phyloP scores from a whole-genome alignment of 225 moss, liverwort and hornwort genomes.

The Pleurozium schreberi region DNA sequence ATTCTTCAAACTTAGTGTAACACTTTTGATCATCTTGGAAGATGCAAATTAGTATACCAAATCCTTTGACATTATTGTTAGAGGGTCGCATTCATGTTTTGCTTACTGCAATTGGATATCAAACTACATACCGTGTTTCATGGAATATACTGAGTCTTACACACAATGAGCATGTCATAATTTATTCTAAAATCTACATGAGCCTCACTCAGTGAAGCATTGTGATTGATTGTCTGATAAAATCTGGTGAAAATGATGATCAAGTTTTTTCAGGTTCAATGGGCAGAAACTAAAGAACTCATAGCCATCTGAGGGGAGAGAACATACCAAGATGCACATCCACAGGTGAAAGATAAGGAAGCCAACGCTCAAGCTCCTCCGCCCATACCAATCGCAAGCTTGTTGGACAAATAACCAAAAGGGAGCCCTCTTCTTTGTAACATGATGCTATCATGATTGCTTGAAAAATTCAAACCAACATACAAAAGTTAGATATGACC shows the following conservation, averaged over 20 bases:
- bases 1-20: background rate
- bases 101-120: background rate
- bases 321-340: slow-evolving; percentile 54
- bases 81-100: background rate
- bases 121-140: background rate
- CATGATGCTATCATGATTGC: slow-evolving; percentile 53
- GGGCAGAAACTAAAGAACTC: background rate
- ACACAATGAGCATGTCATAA: background rate
- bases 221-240: background rate
- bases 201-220: background rate
- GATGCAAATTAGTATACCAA: background rate
- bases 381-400: slow-evolving; percentile 67
- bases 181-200: background rate
- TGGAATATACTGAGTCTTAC: background rate
- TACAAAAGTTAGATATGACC: background rate
- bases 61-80: background rate
- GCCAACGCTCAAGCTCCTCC: slow-evolving; percentile 69
- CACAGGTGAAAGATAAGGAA: slow-evolving; percentile 44
- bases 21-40: background rate
- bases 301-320: background rate
- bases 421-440: slow-evolving; percentile 50
- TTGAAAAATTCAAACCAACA: slow-evolving; percentile 1
- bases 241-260: background rate
- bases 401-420: slow-evolving; percentile 51
- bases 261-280: background rate